Conservation (phyloP, 164 flowering plant species). For the Saururus chinensis region DNA sequence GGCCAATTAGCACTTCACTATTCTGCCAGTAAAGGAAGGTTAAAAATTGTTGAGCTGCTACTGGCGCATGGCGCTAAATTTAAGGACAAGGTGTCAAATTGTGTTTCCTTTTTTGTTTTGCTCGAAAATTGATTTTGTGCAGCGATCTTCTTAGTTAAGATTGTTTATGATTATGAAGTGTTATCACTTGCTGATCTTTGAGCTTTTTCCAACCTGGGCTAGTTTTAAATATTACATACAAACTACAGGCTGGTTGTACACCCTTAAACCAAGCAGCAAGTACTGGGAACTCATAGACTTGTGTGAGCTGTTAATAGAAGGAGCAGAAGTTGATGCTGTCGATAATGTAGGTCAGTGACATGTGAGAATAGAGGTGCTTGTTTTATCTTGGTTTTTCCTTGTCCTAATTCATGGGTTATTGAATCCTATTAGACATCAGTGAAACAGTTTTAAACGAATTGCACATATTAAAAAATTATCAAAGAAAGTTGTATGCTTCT, state of each 20-base stretch:
- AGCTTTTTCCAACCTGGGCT: not conserved
- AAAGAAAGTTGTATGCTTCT: too few relatives aligned
- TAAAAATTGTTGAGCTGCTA: slow-evolving; percentile 61
- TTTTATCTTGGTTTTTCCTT: not conserved
- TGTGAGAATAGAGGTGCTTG: slow-evolving; percentile 63
- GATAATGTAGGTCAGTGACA: slow-evolving; percentile 81
- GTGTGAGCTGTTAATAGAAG: slow-evolving; percentile 89
- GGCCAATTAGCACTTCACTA: slow-evolving; percentile 96
- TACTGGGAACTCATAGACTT: slow-evolving; percentile 56
- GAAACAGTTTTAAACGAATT: too few relatives aligned
- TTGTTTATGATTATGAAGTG: too few relatives aligned
- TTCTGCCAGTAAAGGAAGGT: slow-evolving; percentile 94
- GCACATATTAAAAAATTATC: too few relatives aligned
- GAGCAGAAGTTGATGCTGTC: slow-evolving; percentile 79
- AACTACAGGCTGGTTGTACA: slow-evolving; percentile 84
- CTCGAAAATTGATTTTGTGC: too few relatives aligned
- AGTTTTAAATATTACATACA: not conserved
- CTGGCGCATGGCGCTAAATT: slow-evolving; percentile 72
- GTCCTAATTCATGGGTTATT: too few relatives aligned
- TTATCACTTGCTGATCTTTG: not conserved
- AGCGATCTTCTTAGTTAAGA: too few relatives aligned
- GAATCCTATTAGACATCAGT: too few relatives aligned
- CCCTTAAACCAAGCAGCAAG: slow-evolving; percentile 97
- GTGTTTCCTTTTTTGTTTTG: not conserved
- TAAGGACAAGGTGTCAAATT: slow-evolving; percentile 36